phyloP scores from a whole-genome alignment of 805 yeast genomes.

The Candida odintsovae region DNA sequence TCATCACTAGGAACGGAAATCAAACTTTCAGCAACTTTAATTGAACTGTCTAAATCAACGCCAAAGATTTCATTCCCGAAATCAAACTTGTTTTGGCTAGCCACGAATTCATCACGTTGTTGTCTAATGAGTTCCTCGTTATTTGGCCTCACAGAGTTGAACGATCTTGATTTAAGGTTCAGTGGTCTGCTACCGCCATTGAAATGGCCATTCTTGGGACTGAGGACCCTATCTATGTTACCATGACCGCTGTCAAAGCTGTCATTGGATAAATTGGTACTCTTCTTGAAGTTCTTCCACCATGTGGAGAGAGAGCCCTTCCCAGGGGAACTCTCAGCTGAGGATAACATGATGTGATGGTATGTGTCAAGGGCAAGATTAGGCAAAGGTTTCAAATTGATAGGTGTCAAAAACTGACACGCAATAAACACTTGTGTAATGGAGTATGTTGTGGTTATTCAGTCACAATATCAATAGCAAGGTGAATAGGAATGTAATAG shows the following conservation, averaged over 20 bases:
- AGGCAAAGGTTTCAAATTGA: background rate
- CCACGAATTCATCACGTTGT: constrained; percentile 33
- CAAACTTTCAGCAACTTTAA: constrained; percentile 70
- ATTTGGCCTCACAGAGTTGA: constrained; percentile 19
- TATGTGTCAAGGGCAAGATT: background rate
- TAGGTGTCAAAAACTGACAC: background rate
- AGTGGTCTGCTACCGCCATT: constrained; percentile 25
- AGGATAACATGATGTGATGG: constrained; percentile 11
- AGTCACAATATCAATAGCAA: background rate
- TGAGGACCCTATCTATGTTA: constrained; percentile 13
- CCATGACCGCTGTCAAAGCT: constrained; percentile 8
- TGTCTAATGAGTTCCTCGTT: constrained; percentile 23
- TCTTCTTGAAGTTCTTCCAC: constrained; percentile 36
- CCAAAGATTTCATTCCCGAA: constrained; percentile 63
- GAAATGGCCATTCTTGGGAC: constrained; percentile 9
- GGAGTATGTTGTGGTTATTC: background rate
- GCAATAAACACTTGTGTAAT: background rate
- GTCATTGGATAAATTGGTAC: constrained; percentile 18
- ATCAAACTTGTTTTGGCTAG: constrained; percentile 27
- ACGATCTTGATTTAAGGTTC: constrained; percentile 32
- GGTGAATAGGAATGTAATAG: background rate
- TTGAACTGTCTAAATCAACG: constrained; percentile 64
- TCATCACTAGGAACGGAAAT: constrained; percentile 57
- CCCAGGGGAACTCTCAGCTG: constrained; percentile 27
- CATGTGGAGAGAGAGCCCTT: constrained; percentile 28